These are phyloP conservation scores for Logfia minima DNA, from an alignment of 129 eudicot genomes.

Conservation along the genomic window DNA sequence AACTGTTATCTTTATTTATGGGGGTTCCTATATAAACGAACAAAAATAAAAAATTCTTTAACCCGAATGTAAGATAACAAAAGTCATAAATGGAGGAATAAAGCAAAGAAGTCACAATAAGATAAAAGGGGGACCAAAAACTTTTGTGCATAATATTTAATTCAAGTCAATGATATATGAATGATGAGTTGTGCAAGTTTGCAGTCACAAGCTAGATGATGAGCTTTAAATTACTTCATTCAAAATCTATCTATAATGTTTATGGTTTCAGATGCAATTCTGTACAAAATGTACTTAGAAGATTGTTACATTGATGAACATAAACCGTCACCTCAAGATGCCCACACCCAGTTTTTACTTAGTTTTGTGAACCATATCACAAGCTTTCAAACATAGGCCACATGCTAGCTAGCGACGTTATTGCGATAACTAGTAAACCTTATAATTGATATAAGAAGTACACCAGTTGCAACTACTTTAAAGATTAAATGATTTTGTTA, in stretches of 20 bases:
- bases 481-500: neutral
- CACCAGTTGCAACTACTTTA: neutral
- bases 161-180: conserved; percentile 19
- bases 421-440: too few species aligned
- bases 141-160: neutral
- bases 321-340: neutral
- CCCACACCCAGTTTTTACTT: too few species aligned
- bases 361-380: too few species aligned
- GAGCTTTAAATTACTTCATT: neutral
- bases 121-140: conserved; percentile 40
- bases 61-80: conserved; percentile 23
- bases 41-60: neutral
- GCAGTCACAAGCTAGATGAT: neutral
- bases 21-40: neutral
- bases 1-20: too few species aligned
- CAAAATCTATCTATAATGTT: neutral
- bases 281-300: neutral
- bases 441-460: too few species aligned
- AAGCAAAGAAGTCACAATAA: conserved; percentile 36
- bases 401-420: too few species aligned
- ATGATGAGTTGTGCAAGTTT: neutral
- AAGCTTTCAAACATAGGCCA: too few species aligned
- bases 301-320: neutral
- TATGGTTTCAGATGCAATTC: too few species aligned
- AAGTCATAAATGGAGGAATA: conserved; percentile 22